Percentiles rank a stretch among this genome's conserved stretches.
Evolutionary conservation across 1,284 basidiomycete species (phyloP).

Genomic region (Afroboletus lepidellus): DNA sequence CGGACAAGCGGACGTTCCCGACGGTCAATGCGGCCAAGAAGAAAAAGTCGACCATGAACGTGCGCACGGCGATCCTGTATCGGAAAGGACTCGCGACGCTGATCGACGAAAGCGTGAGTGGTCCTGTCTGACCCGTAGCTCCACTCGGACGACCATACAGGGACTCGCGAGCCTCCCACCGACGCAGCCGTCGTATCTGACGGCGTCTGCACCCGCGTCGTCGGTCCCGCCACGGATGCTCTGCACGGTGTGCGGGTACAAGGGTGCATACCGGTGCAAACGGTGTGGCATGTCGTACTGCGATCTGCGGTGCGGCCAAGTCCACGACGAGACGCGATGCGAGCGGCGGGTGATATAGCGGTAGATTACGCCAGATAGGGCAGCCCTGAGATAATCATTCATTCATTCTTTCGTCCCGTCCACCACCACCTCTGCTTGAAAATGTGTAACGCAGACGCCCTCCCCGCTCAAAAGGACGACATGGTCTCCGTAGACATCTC

Average conservation of each 20-base stretch:
- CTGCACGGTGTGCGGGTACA: constrained; percentile 70
- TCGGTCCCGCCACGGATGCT: constrained; percentile 51
- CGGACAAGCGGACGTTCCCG: constrained; percentile 60
- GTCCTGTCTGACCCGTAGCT: not conserved
- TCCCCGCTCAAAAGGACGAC: constrained; percentile 12
- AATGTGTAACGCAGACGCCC: constrained; percentile 22
- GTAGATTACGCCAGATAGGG: not conserved
- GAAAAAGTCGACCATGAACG: constrained; percentile 79
- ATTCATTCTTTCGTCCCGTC: not conserved
- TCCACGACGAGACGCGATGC: constrained; percentile 62
- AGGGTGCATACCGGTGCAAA: constrained; percentile 61
- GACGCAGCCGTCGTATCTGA: constrained; percentile 56
- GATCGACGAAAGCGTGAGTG: constrained; percentile 75
- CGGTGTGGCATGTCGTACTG: constrained; percentile 61
- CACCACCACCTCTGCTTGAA: not conserved
- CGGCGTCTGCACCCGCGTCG: constrained; percentile 48
- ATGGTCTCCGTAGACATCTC: constrained; percentile 27
- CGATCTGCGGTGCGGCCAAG: constrained; percentile 51
- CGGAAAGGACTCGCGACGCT: constrained; percentile 70
- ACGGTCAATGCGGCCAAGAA: constrained; percentile 41
- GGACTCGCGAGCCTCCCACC: constrained; percentile 55
- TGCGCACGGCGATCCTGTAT: constrained; percentile 75
- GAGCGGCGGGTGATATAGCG: constrained; percentile 50
- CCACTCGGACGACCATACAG: constrained; percentile 35
- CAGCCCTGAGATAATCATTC: no score